A percentile compares a stretch with the other conserved stretches of the same genome.
Conservation (phyloP, 495 filamentous ascomycete species). For the Aspergillus funiculosus region DNA sequence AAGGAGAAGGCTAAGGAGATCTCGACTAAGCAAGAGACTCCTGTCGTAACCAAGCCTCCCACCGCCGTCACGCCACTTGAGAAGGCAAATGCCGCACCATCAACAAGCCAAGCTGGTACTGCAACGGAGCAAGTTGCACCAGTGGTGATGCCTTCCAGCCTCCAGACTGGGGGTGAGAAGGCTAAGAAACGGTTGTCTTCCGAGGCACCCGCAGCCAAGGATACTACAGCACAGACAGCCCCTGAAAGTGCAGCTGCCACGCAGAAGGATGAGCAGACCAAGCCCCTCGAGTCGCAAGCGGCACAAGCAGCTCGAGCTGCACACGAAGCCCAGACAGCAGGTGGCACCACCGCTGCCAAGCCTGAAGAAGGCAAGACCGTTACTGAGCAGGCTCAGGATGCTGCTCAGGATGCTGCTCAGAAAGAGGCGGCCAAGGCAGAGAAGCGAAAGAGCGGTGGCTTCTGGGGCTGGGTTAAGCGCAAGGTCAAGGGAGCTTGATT, state of each 20-base stretch:
- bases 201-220: constrained; percentile 6
- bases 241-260: neutral
- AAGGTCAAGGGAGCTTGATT: constrained; percentile 25
- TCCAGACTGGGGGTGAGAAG: constrained; percentile 6
- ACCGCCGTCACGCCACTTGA: constrained; percentile 7
- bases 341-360: constrained; percentile 8
- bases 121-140: neutral
- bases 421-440: constrained; percentile 17
- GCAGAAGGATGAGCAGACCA: constrained; percentile 2
- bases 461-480: constrained; percentile 27
- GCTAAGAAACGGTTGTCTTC: constrained; percentile 1
- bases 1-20: constrained; percentile 2
- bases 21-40: constrained; percentile 5
- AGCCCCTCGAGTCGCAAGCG: constrained; percentile 6
- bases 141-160: constrained; percentile 5
- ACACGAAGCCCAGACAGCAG: constrained; percentile 5
- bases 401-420: too few species aligned
- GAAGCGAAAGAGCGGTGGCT: constrained; percentile 25
- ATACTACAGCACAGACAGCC: constrained; percentile 4
- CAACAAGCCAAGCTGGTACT: neutral
- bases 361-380: constrained; percentile 13
- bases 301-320: constrained; percentile 8
- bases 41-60: constrained; percentile 9
- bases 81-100: constrained; percentile 7
- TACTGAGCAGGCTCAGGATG: constrained; percentile 11